Percentiles rank a stretch among this genome's conserved stretches.
phyloP scores from a whole-genome alignment of 352 stramenopile species.

The Nothophytophthora sp. region DNA sequence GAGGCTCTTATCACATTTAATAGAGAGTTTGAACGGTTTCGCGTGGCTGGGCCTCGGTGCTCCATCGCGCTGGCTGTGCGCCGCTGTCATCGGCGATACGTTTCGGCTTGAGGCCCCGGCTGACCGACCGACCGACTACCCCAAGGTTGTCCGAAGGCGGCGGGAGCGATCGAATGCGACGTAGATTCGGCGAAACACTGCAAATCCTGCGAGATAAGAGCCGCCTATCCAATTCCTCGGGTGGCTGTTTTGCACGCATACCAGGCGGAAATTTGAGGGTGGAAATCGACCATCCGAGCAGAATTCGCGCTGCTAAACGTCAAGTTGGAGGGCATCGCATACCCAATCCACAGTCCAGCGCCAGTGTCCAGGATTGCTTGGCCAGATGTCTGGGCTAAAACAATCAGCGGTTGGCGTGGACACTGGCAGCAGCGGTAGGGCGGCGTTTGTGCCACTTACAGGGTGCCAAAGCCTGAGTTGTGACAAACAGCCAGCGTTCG shows the following conservation, averaged over 20 bases:
- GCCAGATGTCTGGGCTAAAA: constrained; percentile 15
- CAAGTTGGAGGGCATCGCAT: constrained; percentile 30
- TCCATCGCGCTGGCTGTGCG: too few species aligned
- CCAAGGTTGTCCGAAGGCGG: constrained; percentile 21
- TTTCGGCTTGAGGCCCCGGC: not conserved
- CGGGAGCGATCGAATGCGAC: not conserved
- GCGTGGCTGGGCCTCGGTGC: too few species aligned
- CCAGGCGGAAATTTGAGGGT: too few species aligned
- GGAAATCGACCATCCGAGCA: constrained; percentile 13
- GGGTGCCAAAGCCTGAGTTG: too few species aligned
- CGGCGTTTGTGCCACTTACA: too few species aligned
- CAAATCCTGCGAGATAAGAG: constrained; percentile 30
- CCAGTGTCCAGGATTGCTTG: constrained; percentile 20
- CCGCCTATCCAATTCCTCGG: constrained; percentile 26
- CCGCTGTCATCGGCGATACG: not conserved
- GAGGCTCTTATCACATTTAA: too few species aligned
- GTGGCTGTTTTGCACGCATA: constrained; percentile 12
- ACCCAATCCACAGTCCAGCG: not conserved
- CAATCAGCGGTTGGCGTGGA: too few species aligned
- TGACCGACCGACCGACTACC: not conserved
- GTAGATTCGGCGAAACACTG: constrained; percentile 18
- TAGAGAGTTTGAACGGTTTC: too few species aligned
- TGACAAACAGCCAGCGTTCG: constrained; percentile 38
- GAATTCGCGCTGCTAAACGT: constrained; percentile 15
- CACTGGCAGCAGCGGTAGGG: constrained; percentile 11